Conservation (phyloP, 805 yeast species). For the Saccharomyces jurei region DNA sequence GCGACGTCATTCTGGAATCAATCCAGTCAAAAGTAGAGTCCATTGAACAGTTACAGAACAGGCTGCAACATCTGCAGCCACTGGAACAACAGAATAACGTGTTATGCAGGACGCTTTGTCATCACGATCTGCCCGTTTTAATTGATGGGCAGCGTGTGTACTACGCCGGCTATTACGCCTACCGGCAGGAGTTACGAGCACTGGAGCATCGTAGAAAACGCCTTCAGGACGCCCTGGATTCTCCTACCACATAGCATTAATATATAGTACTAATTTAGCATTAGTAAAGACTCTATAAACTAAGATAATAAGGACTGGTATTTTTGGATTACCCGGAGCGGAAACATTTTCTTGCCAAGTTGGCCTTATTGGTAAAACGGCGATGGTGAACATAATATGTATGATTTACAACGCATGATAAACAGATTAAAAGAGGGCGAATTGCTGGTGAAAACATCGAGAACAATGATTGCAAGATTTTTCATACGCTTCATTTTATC, state of each 20-base stretch:
- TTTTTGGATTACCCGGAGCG: neutral
- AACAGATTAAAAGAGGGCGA: neutral
- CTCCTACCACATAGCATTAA: neutral
- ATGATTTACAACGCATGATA: neutral
- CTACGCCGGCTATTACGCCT: slow-evolving; percentile 15
- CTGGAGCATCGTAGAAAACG: slow-evolving; percentile 6
- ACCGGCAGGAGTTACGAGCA: slow-evolving; percentile 14
- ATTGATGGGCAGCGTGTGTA: slow-evolving; percentile 15
- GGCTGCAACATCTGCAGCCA: slow-evolving; percentile 11
- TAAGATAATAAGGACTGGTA: neutral
- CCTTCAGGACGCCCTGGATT: neutral
- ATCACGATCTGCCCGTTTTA: slow-evolving; percentile 13
- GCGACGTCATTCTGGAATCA: slow-evolving; percentile 1
- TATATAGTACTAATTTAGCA: neutral
- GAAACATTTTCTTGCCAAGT: neutral
- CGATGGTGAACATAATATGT: neutral
- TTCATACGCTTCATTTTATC: neutral
- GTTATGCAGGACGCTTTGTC: slow-evolving; percentile 7
- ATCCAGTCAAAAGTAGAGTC: slow-evolving; percentile 1
- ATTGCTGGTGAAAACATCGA: neutral
- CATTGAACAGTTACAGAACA: slow-evolving; percentile 4
- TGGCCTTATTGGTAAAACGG: neutral
- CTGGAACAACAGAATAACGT: slow-evolving; percentile 8
- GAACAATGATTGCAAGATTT: neutral
- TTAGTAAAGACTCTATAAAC: neutral